phyloP scores from a whole-genome alignment of 495 filamentous ascomycete genomes.

The Aspergillus campestris region DNA sequence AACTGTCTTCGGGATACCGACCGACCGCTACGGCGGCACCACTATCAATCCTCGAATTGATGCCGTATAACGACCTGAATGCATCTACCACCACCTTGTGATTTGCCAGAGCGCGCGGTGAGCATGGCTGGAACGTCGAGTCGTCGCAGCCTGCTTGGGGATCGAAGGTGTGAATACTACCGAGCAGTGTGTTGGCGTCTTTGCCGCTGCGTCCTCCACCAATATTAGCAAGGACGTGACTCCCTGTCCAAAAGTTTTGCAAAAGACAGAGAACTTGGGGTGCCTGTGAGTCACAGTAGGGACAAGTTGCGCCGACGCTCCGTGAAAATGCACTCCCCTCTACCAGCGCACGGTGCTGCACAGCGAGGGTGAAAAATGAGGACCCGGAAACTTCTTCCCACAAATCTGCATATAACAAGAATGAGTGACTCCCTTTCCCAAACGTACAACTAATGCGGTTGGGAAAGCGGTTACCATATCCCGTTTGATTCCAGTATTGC shows the following conservation, averaged over 20 bases:
- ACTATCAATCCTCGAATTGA: constrained; percentile 42
- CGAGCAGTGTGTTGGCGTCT: constrained; percentile 56
- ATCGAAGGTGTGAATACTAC: constrained; percentile 57
- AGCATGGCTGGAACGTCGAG: constrained; percentile 53
- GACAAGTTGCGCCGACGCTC: constrained; percentile 30
- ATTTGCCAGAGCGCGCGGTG: constrained; percentile 52
- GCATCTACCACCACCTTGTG: constrained; percentile 57
- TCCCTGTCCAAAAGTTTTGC: constrained; percentile 57
- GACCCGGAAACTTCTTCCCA: constrained; percentile 63
- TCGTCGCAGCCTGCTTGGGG: constrained; percentile 43
- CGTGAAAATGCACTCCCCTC: constrained; percentile 52
- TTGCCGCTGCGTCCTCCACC: constrained; percentile 46
- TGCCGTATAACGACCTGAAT: constrained; percentile 48
- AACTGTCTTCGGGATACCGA: constrained; percentile 60
- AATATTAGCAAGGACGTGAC: constrained; percentile 48
- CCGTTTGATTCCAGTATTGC: constrained; percentile 63
- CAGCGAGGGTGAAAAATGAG: constrained; percentile 52
- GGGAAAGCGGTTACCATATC: constrained; percentile 31
- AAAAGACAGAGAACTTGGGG: constrained; percentile 54
- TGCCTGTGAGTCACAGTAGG: constrained; percentile 43
- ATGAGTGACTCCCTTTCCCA: too few relatives aligned
- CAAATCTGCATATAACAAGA: constrained; percentile 34
- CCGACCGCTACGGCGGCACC: constrained; percentile 54
- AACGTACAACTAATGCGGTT: too few relatives aligned
- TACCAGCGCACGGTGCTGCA: constrained; percentile 48